Evolutionary conservation across 306 rosid genomes (phyloP), one percentile per base, ranked within the genome.

Genomic region (Casuarina equisetifolia): DNA sequence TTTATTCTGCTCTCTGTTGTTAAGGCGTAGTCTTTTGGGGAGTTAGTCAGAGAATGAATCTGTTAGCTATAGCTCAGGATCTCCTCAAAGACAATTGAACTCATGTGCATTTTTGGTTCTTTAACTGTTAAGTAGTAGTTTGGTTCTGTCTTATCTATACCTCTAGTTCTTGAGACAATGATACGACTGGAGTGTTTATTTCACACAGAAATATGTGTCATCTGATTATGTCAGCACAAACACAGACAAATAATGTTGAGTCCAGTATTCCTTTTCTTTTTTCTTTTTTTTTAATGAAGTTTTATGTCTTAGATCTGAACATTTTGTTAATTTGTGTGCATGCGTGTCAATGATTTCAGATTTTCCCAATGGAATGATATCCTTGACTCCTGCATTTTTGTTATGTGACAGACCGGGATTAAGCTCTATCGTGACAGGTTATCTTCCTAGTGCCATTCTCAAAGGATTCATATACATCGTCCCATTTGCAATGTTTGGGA

Each of bases 361-460:
- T 9, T 61, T 61, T 61, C 35, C 7, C 6, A 61, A 61, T 61
- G 1, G n/a, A 3, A 35, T 61, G 35, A 35, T 9, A 32, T 42
- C n/a, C 50, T 7, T 61, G 43, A 74, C 71, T 69, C 75, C 76
- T 61, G 73, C 70, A 70, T 75, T 63, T 75, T 54, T 49, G 71
- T 78, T 68, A 25, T 75, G 68, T 53, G 76, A 81, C 86, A 94
- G 97, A 86, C 97, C 98, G 74, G 98, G 97, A 63, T 85, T 94
- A 78, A 90, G 93, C 89, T 90, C 98, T 62, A 67, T 94, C 38
- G 81, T 92, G 77, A 89, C 97, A 1, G 98, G 98, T 63, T 92
- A 83, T 83, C 92, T 94, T 83, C 98, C 98, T 52, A 91, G 98
- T 82, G 95, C 78, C 35, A 75, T 94, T 62, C 97, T 94, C 59